phyloP scores from a whole-genome alignment of 257 asterid species.

The Primulina huaijiensis region DNA sequence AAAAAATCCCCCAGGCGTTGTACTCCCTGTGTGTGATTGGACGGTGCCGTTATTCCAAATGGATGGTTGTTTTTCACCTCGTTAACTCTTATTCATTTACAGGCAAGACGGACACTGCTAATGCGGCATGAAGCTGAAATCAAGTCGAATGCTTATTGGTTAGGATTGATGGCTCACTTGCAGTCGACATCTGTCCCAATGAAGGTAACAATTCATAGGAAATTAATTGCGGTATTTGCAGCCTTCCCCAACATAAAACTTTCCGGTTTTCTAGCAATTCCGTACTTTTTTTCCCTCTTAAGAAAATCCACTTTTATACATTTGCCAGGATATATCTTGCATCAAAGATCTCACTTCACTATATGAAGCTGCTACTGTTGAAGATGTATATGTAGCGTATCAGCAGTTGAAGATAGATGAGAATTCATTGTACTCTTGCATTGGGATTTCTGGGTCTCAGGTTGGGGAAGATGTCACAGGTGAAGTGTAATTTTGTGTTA shows the following conservation, averaged over 20 bases:
- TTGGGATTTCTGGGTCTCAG: slow-evolving; percentile 84
- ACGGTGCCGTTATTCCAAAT: neutral
- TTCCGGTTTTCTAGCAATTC: slow-evolving; percentile 17
- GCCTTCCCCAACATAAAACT: slow-evolving; percentile 6
- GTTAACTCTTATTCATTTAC: slow-evolving; percentile 24
- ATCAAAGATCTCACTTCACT: slow-evolving; percentile 78
- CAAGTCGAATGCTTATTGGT: slow-evolving; percentile 97
- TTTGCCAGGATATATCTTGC: slow-evolving; percentile 77
- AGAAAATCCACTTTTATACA: slow-evolving; percentile 18
- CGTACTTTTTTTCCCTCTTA: slow-evolving; percentile 10
- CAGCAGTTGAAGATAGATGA: slow-evolving; percentile 88
- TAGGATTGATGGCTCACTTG: slow-evolving; percentile 91
- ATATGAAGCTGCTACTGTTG: slow-evolving; percentile 79
- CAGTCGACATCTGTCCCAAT: slow-evolving; percentile 85
- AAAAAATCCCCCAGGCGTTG: neutral
- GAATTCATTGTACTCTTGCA: slow-evolving; percentile 79
- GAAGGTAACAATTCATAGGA: slow-evolving; percentile 48
- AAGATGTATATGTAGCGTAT: slow-evolving; percentile 75
- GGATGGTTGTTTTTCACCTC: neutral
- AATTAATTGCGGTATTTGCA: neutral
- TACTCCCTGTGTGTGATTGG: neutral
- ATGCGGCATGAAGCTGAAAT: slow-evolving; percentile 99
- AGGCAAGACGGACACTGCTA: slow-evolving; percentile 93
- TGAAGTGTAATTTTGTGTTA: slow-evolving; percentile 29
- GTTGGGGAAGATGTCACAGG: slow-evolving; percentile 74